These are phyloP conservation scores for Phragmites australis DNA, from an alignment of 176 grass and related monocot genomes.

Conservation along the genomic window DNA sequence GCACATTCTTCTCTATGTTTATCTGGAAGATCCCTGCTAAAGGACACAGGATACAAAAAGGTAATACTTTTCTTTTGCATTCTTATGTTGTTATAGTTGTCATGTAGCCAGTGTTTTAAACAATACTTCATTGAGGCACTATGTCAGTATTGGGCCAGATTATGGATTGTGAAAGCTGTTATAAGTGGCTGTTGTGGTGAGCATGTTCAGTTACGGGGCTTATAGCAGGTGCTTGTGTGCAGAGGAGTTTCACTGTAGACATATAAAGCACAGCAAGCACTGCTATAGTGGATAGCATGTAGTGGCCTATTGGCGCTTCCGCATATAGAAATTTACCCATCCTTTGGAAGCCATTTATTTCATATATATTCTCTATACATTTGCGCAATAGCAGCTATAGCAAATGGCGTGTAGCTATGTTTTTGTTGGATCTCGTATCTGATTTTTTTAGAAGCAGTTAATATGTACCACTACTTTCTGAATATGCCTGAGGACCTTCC, in stretches of 20 bases:
- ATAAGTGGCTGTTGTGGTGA: slow-evolving; percentile 27
- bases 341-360: slow-evolving; percentile 12
- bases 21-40: slow-evolving; percentile 80
- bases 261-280: neutral
- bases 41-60: slow-evolving; percentile 37
- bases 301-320: slow-evolving; percentile 1
- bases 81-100: slow-evolving; percentile 31
- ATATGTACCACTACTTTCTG: neutral
- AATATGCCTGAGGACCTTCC: too few species aligned
- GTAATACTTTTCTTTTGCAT: slow-evolving; percentile 36
- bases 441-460: slow-evolving; percentile 5
- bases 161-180: slow-evolving; percentile 21
- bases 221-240: slow-evolving; percentile 24
- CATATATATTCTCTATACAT: slow-evolving; percentile 8
- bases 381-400: slow-evolving; percentile 7
- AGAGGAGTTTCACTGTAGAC: neutral
- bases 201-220: neutral
- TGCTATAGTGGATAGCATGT: neutral
- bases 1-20: slow-evolving; percentile 83
- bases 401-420: neutral
- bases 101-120: neutral
- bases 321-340: neutral
- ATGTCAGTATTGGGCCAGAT: neutral
- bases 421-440: slow-evolving; percentile 10
- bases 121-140: slow-evolving; percentile 7